These are phyloP conservation scores for Aureobasidium subglaciale DNA, from an alignment of 2,329 filamentous ascomycete genomes.

Conservation along the genomic window DNA sequence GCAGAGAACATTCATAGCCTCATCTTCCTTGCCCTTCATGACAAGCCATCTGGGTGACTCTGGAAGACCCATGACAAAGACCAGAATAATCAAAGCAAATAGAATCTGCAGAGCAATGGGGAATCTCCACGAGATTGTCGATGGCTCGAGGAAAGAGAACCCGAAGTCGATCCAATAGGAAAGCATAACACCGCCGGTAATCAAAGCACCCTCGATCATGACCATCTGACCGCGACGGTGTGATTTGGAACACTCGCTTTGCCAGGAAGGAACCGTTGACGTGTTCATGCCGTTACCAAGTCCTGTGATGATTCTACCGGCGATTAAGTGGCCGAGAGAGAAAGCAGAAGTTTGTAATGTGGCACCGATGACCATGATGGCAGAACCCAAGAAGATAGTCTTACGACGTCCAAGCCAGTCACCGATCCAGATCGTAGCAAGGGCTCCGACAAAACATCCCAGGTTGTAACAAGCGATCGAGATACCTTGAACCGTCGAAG, in stretches of 20 bases:
- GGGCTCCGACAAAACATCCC: conserved; percentile 43
- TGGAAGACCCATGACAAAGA: conserved; percentile 41
- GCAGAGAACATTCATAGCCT: conserved; percentile 41
- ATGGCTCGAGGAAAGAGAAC: conserved; percentile 28
- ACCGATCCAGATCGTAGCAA: conserved; percentile 43
- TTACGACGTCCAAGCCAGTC: conserved; percentile 43
- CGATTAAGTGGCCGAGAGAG: conserved; percentile 38
- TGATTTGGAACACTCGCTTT: conserved; percentile 45
- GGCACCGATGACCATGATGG: conserved; percentile 45
- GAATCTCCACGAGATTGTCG: conserved; percentile 44
- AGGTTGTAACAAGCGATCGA: conserved; percentile 42
- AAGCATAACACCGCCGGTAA: conserved; percentile 41
- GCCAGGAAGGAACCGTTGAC: conserved; percentile 46
- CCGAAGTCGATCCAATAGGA: conserved; percentile 46
- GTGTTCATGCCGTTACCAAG: conserved; percentile 47
- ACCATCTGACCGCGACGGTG: conserved; percentile 46
- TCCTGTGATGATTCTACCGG: conserved; percentile 46
- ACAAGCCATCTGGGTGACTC: conserved; percentile 53
- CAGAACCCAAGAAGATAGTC: conserved; percentile 43
- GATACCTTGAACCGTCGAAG: conserved; percentile 27
- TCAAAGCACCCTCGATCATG: conserved; percentile 48
- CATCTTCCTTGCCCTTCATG: conserved; percentile 47
- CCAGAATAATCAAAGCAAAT: conserved; percentile 45
- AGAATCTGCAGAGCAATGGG: conserved; percentile 49
- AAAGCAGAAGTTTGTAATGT: conserved; percentile 43